A percentile compares a stretch with the other conserved stretches of the same genome.
These are phyloP conservation scores for Tolypocladium tropicale DNA, from an alignment of 2,329 filamentous ascomycete species.

Conservation along the genomic window DNA sequence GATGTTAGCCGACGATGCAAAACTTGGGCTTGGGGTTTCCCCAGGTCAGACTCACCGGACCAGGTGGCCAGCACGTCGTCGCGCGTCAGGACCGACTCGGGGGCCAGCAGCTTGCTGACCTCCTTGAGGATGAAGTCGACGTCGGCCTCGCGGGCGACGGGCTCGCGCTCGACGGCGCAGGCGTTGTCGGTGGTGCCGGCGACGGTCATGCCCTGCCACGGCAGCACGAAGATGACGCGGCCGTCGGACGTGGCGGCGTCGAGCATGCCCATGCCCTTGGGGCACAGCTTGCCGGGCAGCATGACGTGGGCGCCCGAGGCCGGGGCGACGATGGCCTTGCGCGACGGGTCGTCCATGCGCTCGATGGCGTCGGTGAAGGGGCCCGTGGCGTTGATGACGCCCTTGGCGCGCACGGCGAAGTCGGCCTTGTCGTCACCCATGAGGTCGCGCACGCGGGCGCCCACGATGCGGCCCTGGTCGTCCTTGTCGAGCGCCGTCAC, in stretches of 20 bases:
- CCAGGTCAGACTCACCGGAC: constrained; percentile 47
- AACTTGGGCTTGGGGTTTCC: neutral
- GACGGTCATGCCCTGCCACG: constrained; percentile 80
- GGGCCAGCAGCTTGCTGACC: constrained; percentile 64
- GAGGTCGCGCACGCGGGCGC: constrained; percentile 45
- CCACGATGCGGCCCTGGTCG: constrained; percentile 55
- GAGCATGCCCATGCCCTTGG: constrained; percentile 72
- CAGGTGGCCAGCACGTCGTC: constrained; percentile 72
- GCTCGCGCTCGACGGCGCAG: constrained; percentile 56
- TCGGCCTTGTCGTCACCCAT: constrained; percentile 49
- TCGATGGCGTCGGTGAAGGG: constrained; percentile 73
- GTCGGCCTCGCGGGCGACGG: constrained; percentile 64
- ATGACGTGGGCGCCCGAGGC: constrained; percentile 77
- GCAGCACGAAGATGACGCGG: constrained; percentile 80
- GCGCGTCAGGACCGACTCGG: constrained; percentile 64
- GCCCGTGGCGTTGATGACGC: constrained; percentile 75
- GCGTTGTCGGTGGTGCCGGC: constrained; percentile 74
- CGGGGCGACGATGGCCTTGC: constrained; percentile 66
- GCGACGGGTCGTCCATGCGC: constrained; percentile 64
- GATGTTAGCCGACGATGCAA: neutral
- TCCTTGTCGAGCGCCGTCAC: constrained; percentile 68
- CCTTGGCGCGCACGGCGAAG: constrained; percentile 66
- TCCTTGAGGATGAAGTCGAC: constrained; percentile 77
- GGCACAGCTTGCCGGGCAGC: constrained; percentile 69
- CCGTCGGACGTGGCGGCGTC: constrained; percentile 74